A percentile compares a stretch with the other conserved stretches of the same genome.
Conservation (phyloP, 2,329 filamentous ascomycete species). For the Cryphonectria nitschkei region DNA sequence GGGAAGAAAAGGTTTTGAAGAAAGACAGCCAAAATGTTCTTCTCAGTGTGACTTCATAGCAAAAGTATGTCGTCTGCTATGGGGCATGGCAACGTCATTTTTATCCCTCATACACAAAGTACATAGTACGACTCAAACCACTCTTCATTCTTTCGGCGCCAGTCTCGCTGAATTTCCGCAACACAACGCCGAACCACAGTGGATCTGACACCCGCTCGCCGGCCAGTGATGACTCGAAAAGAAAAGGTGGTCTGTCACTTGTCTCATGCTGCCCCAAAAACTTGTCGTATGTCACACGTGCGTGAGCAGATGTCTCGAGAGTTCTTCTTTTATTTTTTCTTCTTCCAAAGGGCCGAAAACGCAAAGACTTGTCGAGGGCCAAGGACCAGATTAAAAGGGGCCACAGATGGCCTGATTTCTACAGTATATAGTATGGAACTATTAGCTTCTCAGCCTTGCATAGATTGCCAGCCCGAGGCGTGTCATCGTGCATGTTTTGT, state of each 20-base stretch:
- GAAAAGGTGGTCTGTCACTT: not conserved
- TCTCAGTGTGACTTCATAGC: constrained; percentile 19
- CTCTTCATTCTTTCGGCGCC: constrained; percentile 6
- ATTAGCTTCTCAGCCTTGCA: constrained; percentile 1
- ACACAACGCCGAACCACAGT: constrained; percentile 9
- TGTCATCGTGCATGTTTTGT: not conserved
- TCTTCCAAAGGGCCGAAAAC: not conserved
- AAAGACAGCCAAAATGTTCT: not conserved
- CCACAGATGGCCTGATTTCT: constrained; percentile 4
- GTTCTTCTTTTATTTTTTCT: not conserved
- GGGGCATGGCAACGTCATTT: constrained; percentile 22
- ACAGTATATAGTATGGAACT: not conserved
- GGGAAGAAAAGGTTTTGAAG: constrained; percentile 1
- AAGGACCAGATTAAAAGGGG: not conserved
- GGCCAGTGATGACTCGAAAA: constrained; percentile 5
- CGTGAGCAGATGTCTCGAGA: constrained; percentile 6
- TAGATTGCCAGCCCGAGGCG: not conserved
- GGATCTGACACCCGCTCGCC: not conserved
- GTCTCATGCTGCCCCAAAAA: constrained; percentile 14
- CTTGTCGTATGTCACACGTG: constrained; percentile 21
- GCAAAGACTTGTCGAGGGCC: not conserved
- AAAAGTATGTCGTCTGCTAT: not conserved
- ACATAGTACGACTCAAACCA: constrained; percentile 8
- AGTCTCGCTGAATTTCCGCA: constrained; percentile 26
- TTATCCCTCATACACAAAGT: constrained; percentile 25